A percentile compares a stretch with the other conserved stretches of the same genome.
These are phyloP conservation scores for Xerophyta viscosa DNA, from an alignment of 106 monocot genomes.

Conservation along the genomic window DNA sequence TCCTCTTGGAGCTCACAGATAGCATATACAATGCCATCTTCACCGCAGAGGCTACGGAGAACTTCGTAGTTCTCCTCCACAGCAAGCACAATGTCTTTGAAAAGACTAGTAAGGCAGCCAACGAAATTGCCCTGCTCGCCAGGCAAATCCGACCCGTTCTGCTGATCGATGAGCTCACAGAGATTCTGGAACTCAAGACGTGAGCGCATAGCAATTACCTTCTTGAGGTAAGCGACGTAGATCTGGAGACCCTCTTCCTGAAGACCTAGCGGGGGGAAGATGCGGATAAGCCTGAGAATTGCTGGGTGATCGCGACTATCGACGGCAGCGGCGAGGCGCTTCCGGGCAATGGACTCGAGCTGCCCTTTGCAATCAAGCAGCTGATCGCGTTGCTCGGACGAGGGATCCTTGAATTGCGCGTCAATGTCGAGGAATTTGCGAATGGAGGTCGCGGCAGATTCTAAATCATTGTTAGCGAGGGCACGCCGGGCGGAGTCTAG, in stretches of 20 bases:
- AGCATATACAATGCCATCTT: constrained; percentile 82
- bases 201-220: constrained; percentile 61
- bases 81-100: constrained; percentile 96
- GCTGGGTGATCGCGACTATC: constrained; percentile 59
- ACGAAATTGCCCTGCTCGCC: constrained; percentile 43
- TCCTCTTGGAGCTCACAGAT: constrained; percentile 93
- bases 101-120: constrained; percentile 73
- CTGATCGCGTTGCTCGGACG: constrained; percentile 59
- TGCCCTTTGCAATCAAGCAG: constrained; percentile 56
- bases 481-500: constrained; percentile 50
- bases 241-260: constrained; percentile 82
- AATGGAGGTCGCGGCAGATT: constrained; percentile 48
- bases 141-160: constrained; percentile 1
- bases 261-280: constrained; percentile 65
- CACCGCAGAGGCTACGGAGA: constrained; percentile 69
- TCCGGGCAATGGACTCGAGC: constrained; percentile 50
- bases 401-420: constrained; percentile 29
- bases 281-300: constrained; percentile 64
- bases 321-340: constrained; percentile 46
- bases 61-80: constrained; percentile 86
- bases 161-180: constrained; percentile 35
- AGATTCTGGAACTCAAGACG: constrained; percentile 83
- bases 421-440: constrained; percentile 75
- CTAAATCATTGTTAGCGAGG: constrained; percentile 50
- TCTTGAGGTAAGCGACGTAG: constrained; percentile 74